Evolutionary conservation across 2,329 filamentous ascomycete species (phyloP), one percentile per base, ranked within the genome.

Genomic region (Alternaria metachromatica): DNA sequence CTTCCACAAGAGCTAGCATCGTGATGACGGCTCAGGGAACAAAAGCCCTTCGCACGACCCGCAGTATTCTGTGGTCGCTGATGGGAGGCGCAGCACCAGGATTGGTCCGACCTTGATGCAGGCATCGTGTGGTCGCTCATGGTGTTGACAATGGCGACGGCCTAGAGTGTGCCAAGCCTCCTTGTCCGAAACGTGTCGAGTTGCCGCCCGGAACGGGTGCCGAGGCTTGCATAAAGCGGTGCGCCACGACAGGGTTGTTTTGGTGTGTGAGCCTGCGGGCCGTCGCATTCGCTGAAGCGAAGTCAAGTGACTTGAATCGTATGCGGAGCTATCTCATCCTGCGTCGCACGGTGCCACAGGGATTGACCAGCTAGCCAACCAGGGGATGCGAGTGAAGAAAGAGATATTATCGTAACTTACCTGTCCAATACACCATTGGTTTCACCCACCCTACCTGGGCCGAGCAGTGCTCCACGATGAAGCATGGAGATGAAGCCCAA

Each of bases 401-500:
- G 67, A 66, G 69, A 76, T 65, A 72, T 64, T 66, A 68, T 72
- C 67, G 72, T 72, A 72, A 86, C 93, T 90, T 89, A 98, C 95
- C 93, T 96, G 84, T 98, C 95, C 81, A 97, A 84, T 79, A 89
- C 86, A 68, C 93, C 90, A 80, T 96, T 87, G 26, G 91, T 88
- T 74, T 87, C 86, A 77, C 92, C 93, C 68, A 97, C 81, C 81
- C 82, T 87, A 74, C 93, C 92, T 68, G 92, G 92, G 23, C 94
- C 93, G 74, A 85, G 84, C 75, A 95, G 82, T 74, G 89, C 86
- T 70, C 89, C 85, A 85, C 92, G 90, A 81, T 96, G 93, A 70
- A 91, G 79, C 80, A 97, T 87, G 61, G 92, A 91, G 64, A 96
- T 79, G 71, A 88, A 83, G 76, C 93, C 93, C 76, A 86, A 86